Conservation (phyloP, 2,329 filamentous ascomycete genomes). For the Ophiostoma ips region DNA sequence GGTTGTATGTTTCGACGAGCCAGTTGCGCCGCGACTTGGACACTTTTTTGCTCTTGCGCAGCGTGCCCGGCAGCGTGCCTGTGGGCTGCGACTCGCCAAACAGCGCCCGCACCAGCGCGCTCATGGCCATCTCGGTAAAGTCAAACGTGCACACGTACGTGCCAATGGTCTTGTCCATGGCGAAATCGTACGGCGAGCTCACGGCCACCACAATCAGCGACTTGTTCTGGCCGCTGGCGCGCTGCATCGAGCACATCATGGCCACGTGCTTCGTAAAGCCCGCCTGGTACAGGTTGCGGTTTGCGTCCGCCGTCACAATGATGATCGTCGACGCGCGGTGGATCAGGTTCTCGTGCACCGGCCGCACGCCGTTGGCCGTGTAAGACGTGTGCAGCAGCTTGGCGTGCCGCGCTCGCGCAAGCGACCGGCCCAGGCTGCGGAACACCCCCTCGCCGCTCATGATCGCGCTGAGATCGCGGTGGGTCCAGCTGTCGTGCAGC, state of each 20-base stretch:
- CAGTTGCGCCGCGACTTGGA: conserved; percentile 86
- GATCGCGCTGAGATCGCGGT: conserved; percentile 47
- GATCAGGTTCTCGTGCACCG: conserved; percentile 87
- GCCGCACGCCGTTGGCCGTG: conserved; percentile 80
- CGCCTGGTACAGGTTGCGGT: conserved; percentile 83
- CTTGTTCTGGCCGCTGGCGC: conserved; percentile 67
- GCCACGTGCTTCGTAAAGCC: conserved; percentile 93
- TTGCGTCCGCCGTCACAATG: conserved; percentile 84
- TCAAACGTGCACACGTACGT: conserved; percentile 95
- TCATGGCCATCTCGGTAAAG: conserved; percentile 84
- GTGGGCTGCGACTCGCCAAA: conserved; percentile 58
- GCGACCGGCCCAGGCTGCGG: conserved; percentile 68
- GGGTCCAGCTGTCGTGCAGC: conserved; percentile 41
- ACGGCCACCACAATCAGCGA: conserved; percentile 83
- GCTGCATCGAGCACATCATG: conserved; percentile 83
- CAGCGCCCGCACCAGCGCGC: conserved; percentile 67
- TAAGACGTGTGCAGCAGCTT: conserved; percentile 90
- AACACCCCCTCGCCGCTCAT: conserved; percentile 94
- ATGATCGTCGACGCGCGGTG: conserved; percentile 78
- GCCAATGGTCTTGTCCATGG: conserved; percentile 77
- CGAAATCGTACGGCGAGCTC: conserved; percentile 93
- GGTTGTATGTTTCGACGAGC: conserved; percentile 82
- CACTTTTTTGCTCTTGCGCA: conserved; percentile 75
- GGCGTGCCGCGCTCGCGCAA: conserved; percentile 76
- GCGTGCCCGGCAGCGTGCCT: conserved; percentile 54